Evolutionary conservation across 768 basidiomycete species (phyloP).

Genomic region (Botryobasidium botryosum): DNA sequence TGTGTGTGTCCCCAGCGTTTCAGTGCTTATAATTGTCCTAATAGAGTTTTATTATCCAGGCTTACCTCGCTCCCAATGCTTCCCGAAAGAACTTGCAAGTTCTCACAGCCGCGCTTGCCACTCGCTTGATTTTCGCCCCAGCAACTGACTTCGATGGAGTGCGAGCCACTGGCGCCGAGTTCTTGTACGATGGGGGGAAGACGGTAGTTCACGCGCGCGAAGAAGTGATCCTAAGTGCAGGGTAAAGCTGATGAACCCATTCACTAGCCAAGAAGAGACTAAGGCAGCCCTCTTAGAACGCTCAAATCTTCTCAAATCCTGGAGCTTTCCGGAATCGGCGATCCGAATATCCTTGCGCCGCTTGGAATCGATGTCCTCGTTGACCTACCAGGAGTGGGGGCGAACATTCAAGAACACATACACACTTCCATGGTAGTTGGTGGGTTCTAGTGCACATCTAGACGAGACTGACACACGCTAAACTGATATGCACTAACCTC

Average conservation of each 20-base stretch:
- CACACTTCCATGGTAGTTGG: too few species aligned
- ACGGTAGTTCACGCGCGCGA: constrained; percentile 20
- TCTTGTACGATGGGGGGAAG: constrained; percentile 12
- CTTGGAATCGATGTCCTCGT: constrained; percentile 33
- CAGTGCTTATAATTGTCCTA: not conserved
- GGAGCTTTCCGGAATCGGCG: constrained; percentile 54
- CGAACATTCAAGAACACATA: constrained; percentile 36
- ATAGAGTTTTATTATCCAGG: not conserved
- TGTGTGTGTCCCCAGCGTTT: too few species aligned
- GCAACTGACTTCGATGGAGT: constrained; percentile 2
- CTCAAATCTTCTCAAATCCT: constrained; percentile 35
- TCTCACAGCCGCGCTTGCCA: constrained; percentile 1
- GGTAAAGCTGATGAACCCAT: not conserved
- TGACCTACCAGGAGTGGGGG: constrained; percentile 62
- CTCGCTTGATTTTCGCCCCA: not conserved
- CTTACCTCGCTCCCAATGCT: constrained; percentile 1
- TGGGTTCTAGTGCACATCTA: too few species aligned
- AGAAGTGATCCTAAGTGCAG: constrained; percentile 20
- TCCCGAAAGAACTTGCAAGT: constrained; percentile 4
- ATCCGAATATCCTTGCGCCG: constrained; percentile 27
- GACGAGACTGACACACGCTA: too few species aligned
- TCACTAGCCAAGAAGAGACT: constrained; percentile 16
- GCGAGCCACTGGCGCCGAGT: constrained; percentile 20
- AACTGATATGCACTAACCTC: too few species aligned
- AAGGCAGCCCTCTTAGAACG: constrained; percentile 18